Base-by-base conservation (phyloP, 768 basidiomycete species). In the Pleurotus sapidus region DNA sequence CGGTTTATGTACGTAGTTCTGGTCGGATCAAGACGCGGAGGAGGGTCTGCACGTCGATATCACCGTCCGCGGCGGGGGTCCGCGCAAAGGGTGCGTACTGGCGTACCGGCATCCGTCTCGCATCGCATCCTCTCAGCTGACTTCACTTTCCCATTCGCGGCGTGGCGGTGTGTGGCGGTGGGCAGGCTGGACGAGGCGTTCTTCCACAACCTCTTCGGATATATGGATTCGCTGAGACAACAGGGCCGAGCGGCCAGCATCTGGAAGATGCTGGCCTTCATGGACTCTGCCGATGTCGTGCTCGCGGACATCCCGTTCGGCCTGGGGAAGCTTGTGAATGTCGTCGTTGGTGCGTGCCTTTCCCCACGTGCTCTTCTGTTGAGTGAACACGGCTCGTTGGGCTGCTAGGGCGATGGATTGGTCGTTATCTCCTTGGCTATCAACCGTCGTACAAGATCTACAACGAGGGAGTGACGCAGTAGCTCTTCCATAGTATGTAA, bases 371-470 rank as follows among this genome's bases (percentile, higher is more conserved):
- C 27, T 30, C 27, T 30, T 12, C 42, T 20, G 1, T 7, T 43
- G 5, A 43, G 15, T 11, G 42, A 8, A 2, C 18, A 12, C 42
- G 4, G 12, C 15, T 43, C 18, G 4, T n/a, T 11, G 18, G 1
- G 3, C 42, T 43, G 5, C 14, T 12, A 53, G 51, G 51, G 4
- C 51, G 51, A 5, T 53, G 51, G 51, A 53, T 53, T 20, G 51
- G 51, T 2, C 51, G 51, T 0, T 53, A 53, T 42, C 17, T 53
- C 15, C 23, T 53, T 8, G 51, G 51, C 2, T 53, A 53, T 40
- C 34, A 53, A 37, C n/a, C 51, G n/a, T 53, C 51, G 37, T 53
- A 53, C 24, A 53, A 53, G 17, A 53, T 53, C 20, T 53, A 53
- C 17, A 39, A 53, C 24, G 51, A 53, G 8, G 39, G 51, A 7